A percentile compares a stretch with the other conserved stretches of the same genome.
These are phyloP conservation scores for Apiospora pterosperma DNA, from an alignment of 2,329 filamentous ascomycete species.

Conservation along the genomic window DNA sequence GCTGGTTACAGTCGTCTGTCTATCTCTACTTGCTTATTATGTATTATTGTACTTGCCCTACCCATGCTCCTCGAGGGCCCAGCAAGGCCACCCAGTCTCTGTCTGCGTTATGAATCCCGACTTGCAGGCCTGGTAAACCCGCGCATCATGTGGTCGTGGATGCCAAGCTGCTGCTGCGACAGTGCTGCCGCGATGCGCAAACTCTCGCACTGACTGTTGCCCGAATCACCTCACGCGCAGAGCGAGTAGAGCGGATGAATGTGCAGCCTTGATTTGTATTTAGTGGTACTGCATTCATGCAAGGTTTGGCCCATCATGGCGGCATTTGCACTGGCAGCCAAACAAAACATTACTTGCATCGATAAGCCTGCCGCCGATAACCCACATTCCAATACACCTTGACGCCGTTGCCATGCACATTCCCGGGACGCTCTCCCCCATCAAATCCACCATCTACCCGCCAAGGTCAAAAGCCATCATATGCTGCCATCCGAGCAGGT, in stretches of 20 bases:
- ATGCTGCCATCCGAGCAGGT: neutral
- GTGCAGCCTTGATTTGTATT: neutral
- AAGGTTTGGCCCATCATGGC: neutral
- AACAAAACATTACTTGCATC: neutral
- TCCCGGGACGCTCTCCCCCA: neutral
- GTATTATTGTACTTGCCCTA: too few relatives aligned
- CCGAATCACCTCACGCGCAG: neutral
- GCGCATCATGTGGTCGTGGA: neutral
- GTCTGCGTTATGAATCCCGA: neutral
- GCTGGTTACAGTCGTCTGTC: neutral
- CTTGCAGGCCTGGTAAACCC: neutral
- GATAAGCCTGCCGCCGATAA: neutral
- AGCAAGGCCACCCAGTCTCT: too few relatives aligned
- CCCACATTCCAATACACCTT: neutral
- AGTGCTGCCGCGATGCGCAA: neutral
- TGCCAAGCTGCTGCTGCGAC: neutral
- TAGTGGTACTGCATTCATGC: neutral
- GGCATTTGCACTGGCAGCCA: neutral
- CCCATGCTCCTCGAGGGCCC: too few relatives aligned
- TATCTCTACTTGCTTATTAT: too few relatives aligned
- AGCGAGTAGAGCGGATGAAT: neutral
- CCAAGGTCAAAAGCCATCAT: neutral
- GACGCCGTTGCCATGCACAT: neutral
- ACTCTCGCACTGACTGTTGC: neutral
- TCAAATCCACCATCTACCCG: neutral